phyloP scores from a whole-genome alignment of 106 monocot species.

The Dendrobium chrysotoxum region DNA sequence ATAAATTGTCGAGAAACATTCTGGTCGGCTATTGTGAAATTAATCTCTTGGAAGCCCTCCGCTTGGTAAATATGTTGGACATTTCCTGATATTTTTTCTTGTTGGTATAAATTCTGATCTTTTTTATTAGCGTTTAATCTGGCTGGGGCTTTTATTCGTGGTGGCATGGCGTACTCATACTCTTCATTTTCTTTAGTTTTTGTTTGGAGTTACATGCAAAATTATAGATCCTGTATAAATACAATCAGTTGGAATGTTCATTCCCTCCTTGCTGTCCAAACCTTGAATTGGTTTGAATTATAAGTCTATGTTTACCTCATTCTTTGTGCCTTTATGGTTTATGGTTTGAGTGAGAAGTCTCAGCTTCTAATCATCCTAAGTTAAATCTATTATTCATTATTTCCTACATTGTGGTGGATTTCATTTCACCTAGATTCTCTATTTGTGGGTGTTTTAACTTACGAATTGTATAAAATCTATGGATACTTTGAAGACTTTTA shows the following conservation, averaged over 20 bases:
- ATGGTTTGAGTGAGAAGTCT: neutral
- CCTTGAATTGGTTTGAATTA: neutral
- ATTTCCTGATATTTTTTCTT: neutral
- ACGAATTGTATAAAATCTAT: neutral
- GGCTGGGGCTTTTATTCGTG: neutral
- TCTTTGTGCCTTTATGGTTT: neutral
- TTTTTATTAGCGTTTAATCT: neutral
- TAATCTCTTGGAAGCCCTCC: conserved; percentile 68
- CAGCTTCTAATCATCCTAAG: neutral
- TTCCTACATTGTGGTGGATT: neutral
- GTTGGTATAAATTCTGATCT: neutral
- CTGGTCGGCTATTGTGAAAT: conserved; percentile 92
- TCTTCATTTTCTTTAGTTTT: neutral
- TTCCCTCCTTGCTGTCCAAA: neutral
- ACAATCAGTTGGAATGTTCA: neutral
- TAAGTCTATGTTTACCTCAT: neutral
- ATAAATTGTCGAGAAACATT: conserved; percentile 77
- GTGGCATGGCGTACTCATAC: neutral
- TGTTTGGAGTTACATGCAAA: neutral
- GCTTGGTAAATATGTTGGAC: conserved; percentile 28
- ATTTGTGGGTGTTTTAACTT: neutral
- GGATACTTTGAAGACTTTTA: neutral
- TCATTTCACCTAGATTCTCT: neutral
- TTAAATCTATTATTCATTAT: neutral
- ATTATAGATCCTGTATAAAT: neutral